phyloP scores from a whole-genome alignment of 129 eudicot genomes.

The Arctium lappa region DNA sequence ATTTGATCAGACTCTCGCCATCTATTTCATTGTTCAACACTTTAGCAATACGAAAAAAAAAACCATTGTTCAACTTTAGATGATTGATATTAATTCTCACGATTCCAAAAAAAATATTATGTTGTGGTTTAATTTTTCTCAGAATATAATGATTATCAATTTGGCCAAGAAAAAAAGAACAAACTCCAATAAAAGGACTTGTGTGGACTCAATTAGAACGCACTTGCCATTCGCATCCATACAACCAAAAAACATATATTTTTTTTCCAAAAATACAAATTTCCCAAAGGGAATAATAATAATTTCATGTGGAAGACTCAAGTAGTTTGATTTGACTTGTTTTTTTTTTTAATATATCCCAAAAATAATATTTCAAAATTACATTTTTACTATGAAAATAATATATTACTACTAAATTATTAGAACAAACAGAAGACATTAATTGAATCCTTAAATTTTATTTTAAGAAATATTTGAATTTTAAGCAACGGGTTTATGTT shows the following conservation, averaged over 20 bases:
- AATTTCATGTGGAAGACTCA: background rate
- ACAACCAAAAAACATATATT: background rate
- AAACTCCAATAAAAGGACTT: background rate
- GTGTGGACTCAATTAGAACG: background rate
- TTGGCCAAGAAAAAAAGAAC: background rate
- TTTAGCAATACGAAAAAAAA: too few species aligned
- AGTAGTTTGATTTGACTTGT: background rate
- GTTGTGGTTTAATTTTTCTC: background rate
- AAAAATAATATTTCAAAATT: too few species aligned
- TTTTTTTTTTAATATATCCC: background rate
- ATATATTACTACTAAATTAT: background rate
- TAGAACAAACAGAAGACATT: background rate
- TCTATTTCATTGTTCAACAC: too few species aligned
- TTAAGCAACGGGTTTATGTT: background rate
- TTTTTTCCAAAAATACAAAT: background rate
- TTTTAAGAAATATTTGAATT: background rate
- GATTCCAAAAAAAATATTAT: too few species aligned
- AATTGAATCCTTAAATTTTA: background rate
- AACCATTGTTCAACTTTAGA: too few species aligned
- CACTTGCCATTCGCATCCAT: background rate
- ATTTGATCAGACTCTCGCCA: too few species aligned
- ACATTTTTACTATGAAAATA: background rate
- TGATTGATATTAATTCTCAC: background rate
- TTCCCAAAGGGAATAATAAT: background rate
- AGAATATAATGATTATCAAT: background rate